A percentile compares a stretch with the other conserved stretches of the same genome.
Evolutionary conservation across 2,329 filamentous ascomycete species (phyloP).

Genomic region (Thielaviopsis euricoi): DNA sequence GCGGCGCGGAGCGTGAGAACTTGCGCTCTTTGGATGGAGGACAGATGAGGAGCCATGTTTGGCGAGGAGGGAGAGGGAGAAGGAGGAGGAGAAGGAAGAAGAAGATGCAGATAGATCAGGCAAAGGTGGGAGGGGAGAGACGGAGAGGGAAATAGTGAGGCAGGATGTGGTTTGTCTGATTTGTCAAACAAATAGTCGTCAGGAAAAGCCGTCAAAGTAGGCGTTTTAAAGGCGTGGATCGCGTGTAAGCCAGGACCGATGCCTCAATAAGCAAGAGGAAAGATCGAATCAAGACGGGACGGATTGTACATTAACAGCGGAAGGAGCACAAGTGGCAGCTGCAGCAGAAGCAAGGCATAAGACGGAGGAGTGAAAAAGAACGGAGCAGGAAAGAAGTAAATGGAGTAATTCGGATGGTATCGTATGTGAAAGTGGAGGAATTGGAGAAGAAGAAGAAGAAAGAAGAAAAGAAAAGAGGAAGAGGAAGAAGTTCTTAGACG

Average conservation of each 20-base stretch:
- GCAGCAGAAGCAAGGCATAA: not conserved
- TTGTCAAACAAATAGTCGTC: not conserved
- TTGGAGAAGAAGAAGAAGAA: not conserved
- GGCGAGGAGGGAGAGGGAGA: no score
- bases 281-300: not conserved
- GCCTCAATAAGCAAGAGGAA: not conserved
- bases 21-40: constrained; percentile 11
- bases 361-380: not conserved
- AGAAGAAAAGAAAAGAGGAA: not conserved
- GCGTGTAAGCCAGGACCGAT: not conserved
- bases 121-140: not conserved
- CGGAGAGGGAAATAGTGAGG: not conserved
- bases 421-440: not conserved
- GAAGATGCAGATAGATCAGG: not conserved
- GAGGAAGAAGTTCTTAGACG: not conserved
- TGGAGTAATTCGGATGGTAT: no score
- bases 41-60: constrained; percentile 10
- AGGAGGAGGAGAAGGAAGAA: not conserved
- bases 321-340: not conserved
- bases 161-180: no score
- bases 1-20: constrained; percentile 9
- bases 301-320: not conserved
- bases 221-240: not conserved
- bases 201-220: not conserved
- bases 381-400: not conserved